These are phyloP conservation scores for Rugonectria rugulosa DNA, from an alignment of 2,329 filamentous ascomycete species.

Conservation along the genomic window DNA sequence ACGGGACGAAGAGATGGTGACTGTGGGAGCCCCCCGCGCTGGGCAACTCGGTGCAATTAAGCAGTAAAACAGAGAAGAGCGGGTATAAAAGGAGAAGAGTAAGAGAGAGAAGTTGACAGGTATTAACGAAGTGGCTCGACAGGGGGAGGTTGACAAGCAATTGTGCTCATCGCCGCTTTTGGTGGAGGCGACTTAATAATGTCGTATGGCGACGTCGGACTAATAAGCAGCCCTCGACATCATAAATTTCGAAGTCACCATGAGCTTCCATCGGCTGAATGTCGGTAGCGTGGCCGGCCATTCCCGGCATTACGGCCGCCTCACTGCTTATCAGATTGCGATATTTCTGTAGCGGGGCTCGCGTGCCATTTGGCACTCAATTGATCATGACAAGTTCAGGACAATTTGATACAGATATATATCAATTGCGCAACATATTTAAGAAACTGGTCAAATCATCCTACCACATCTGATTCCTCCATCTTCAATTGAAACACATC, in stretches of 20 bases:
- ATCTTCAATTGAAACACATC: too few species aligned
- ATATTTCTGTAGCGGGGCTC: constrained; percentile 31
- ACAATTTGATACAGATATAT: too few species aligned
- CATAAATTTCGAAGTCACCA: constrained; percentile 41
- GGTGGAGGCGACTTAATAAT: constrained; percentile 44
- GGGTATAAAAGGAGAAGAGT: constrained; percentile 1
- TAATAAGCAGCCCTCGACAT: constrained; percentile 41
- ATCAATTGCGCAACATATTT: too few species aligned
- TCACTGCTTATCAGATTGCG: constrained; percentile 32
- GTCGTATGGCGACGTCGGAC: constrained; percentile 39
- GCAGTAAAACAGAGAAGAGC: constrained; percentile 14
- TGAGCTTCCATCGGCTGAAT: constrained; percentile 44
- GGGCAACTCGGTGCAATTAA: constrained; percentile 32
- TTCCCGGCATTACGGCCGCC: constrained; percentile 20
- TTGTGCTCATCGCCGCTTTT: constrained; percentile 44
- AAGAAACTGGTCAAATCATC: too few species aligned
- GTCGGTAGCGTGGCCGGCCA: constrained; percentile 30
- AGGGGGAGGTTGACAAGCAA: constrained; percentile 33
- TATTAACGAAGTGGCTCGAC: constrained; percentile 20
- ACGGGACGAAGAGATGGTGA: constrained; percentile 21
- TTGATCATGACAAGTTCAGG: too few species aligned
- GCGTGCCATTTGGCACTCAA: constrained; percentile 1
- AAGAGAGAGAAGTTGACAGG: not conserved
- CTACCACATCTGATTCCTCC: too few species aligned
- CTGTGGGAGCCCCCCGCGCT: constrained; percentile 36